Evolutionary conservation across 371 early-diverging fungal genomes (phyloP).

Genomic region (Pancytospora philotis): DNA sequence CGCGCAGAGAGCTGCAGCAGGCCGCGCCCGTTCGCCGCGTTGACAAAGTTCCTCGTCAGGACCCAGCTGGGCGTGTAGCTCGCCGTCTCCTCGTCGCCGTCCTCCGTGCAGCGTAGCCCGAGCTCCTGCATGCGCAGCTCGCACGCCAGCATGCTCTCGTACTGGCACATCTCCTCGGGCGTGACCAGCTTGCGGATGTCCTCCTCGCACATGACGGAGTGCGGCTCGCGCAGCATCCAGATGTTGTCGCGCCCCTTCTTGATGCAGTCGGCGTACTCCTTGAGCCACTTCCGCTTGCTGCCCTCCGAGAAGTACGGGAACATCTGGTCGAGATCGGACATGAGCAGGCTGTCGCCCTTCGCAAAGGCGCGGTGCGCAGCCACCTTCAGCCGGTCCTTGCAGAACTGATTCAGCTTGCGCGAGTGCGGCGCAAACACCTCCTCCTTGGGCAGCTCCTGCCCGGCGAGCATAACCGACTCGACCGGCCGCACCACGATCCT

Average conservation of each 20-base stretch:
- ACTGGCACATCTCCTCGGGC: constrained; percentile 91
- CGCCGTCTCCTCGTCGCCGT: constrained; percentile 70
- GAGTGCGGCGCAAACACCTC: constrained; percentile 93
- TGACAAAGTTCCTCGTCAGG: constrained; percentile 78
- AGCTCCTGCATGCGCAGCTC: constrained; percentile 81
- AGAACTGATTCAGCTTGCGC: constrained; percentile 76
- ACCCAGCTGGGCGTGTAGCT: constrained; percentile 89
- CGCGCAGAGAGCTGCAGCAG: constrained; percentile 51
- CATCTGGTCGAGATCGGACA: constrained; percentile 53
- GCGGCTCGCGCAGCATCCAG: constrained; percentile 76
- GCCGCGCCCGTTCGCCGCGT: constrained; percentile 62
- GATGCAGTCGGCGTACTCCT: constrained; percentile 87
- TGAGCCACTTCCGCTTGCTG: constrained; percentile 61
- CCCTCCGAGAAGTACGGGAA: constrained; percentile 60
- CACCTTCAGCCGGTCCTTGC: constrained; percentile 80
- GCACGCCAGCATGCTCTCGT: constrained; percentile 86
- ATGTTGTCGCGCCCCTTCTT: constrained; percentile 75
- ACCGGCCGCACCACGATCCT: constrained; percentile 64
- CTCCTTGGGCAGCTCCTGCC: constrained; percentile 84
- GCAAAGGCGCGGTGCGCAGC: constrained; percentile 62
- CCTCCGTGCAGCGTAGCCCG: constrained; percentile 64
- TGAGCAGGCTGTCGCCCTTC: constrained; percentile 38
- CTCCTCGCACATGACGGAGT: constrained; percentile 74
- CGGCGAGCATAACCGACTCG: constrained; percentile 73
- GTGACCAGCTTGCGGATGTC: constrained; percentile 80